phyloP scores from a whole-genome alignment of 2,329 filamentous ascomycete species.

The Aspergillus sp. region DNA sequence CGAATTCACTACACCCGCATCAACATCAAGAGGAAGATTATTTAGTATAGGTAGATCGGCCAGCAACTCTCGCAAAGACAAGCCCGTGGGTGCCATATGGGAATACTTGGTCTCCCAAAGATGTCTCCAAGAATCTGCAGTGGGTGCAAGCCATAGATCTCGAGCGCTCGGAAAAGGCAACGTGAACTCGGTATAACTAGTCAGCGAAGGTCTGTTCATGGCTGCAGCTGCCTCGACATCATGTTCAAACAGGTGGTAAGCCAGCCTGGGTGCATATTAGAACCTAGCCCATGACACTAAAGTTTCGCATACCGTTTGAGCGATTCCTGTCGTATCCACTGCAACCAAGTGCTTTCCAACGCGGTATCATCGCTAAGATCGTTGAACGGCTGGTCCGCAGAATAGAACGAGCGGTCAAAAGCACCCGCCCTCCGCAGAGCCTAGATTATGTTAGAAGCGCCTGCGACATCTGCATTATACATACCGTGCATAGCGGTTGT shows the following conservation, averaged over 20 bases:
- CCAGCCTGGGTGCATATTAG: neutral
- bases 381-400: neutral
- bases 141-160: conserved; percentile 7
- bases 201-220: conserved; percentile 4
- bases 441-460: neutral
- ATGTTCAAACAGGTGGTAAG: conserved; percentile 4
- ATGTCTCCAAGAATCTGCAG: neutral
- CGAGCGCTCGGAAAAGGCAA: conserved; percentile 6
- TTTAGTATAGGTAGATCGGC: neutral
- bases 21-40: neutral
- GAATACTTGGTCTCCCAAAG: neutral
- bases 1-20: neutral
- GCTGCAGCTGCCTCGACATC: conserved; percentile 5
- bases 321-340: conserved; percentile 4
- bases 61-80: neutral
- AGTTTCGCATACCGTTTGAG: neutral
- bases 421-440: conserved; percentile 2
- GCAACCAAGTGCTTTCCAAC: neutral
- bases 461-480: neutral
- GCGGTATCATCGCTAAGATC: neutral
- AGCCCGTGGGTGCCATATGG: neutral
- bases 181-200: conserved; percentile 5
- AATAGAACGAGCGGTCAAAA: conserved; percentile 7
- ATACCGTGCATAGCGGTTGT: conserved; percentile 7
- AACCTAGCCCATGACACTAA: neutral